Percentiles rank a stretch among this genome's conserved stretches.
phyloP scores from a whole-genome alignment of 805 yeast species.

The Cyberlindnera samutprakarnensis region DNA sequence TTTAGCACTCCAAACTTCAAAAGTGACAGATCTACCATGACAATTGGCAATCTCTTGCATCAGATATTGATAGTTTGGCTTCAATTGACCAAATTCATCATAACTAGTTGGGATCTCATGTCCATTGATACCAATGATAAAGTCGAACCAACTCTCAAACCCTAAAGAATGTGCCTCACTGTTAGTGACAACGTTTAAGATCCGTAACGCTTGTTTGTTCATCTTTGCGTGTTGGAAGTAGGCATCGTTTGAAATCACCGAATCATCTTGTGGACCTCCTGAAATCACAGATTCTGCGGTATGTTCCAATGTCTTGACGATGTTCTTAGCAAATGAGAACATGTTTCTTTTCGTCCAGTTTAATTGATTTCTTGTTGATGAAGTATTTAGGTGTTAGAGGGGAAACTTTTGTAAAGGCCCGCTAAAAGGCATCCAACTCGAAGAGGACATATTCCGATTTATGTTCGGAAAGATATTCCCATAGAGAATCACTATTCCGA shows the following conservation, averaged over 20 bases:
- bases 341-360: conserved; percentile 24
- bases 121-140: conserved; percentile 71
- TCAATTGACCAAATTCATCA: conserved; percentile 26
- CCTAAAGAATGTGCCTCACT: conserved; percentile 46
- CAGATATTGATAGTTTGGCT: conserved; percentile 38
- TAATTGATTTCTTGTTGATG: too few species aligned
- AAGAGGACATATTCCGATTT: too few species aligned
- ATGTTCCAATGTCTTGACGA: conserved; percentile 49
- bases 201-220: conserved; percentile 45
- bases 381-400: too few species aligned
- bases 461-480: too few species aligned
- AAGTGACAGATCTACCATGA: conserved; percentile 33
- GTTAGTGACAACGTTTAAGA: conserved; percentile 38
- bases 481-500: too few species aligned
- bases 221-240: conserved; percentile 23
- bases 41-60: conserved; percentile 35
- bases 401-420: too few species aligned
- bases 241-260: conserved; percentile 18
- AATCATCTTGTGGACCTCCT: conserved; percentile 20
- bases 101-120: conserved; percentile 41
- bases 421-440: too few species aligned
- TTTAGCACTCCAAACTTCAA: conserved; percentile 82
- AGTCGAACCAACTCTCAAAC: conserved; percentile 84
- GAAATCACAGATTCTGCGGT: conserved; percentile 23
- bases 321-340: conserved; percentile 60